These are phyloP conservation scores for Solanum pimpinellifolium DNA, from an alignment of 257 asterid species.

Conservation along the genomic window DNA sequence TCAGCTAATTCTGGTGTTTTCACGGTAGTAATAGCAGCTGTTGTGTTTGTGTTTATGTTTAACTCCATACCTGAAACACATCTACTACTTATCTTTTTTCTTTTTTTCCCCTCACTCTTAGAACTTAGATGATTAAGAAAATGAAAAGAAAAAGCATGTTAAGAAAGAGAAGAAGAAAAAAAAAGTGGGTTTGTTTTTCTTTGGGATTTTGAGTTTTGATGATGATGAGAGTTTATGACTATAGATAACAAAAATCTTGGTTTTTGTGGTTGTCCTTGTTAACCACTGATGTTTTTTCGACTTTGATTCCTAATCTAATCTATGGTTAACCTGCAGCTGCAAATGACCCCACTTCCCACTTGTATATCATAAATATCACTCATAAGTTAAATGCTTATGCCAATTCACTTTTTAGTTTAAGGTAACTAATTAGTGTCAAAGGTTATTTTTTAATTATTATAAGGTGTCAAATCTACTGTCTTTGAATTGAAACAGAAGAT, in stretches of 20 bases:
- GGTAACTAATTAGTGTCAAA: background rate
- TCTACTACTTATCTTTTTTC: background rate
- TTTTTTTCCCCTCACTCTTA: background rate
- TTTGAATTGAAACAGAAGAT: background rate
- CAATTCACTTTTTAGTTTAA: background rate
- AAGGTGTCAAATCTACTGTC: background rate
- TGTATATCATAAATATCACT: conserved; percentile 1
- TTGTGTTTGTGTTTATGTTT: background rate
- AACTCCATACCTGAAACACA: conserved; percentile 48
- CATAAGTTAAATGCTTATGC: background rate
- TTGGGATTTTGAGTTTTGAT: background rate
- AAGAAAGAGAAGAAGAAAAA: background rate
- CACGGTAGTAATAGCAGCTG: background rate
- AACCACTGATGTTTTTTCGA: conserved; percentile 34
- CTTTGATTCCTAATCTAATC: conserved; percentile 34
- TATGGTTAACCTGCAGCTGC: conserved; percentile 21
- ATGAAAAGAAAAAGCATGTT: background rate
- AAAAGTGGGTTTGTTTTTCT: background rate
- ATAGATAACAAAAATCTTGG: conserved; percentile 38
- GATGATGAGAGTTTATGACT: background rate
- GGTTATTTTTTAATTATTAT: background rate
- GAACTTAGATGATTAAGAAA: conserved; percentile 1
- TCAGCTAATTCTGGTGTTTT: conserved; percentile 64
- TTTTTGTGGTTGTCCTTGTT: conserved; percentile 59
- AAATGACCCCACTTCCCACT: background rate